phyloP scores from a whole-genome alignment of 2,329 filamentous ascomycete species.

The Trichoderma atrobrunneum region DNA sequence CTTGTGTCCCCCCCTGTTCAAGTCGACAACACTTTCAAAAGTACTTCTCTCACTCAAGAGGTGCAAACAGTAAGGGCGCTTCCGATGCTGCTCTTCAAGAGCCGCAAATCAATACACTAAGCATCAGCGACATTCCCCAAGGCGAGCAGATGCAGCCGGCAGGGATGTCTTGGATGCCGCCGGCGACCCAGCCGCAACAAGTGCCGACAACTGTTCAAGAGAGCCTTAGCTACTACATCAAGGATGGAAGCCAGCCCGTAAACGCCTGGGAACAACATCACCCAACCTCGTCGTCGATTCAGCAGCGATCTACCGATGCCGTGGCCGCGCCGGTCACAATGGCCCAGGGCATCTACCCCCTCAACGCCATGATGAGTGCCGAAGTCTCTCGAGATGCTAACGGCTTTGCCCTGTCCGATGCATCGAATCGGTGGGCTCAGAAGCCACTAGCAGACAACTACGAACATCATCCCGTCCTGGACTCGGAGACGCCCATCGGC shows the following conservation, averaged over 20 bases:
- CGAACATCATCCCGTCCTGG: slow-evolving; percentile 54
- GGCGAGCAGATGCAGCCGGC: slow-evolving; percentile 20
- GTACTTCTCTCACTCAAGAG: slow-evolving; percentile 15
- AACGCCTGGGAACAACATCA: slow-evolving; percentile 20
- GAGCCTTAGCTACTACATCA: slow-evolving; percentile 19
- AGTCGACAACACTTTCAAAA: slow-evolving; percentile 19
- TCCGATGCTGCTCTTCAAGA: background rate
- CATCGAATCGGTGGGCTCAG: slow-evolving; percentile 43
- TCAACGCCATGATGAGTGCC: slow-evolving; percentile 48
- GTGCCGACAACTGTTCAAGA: slow-evolving; percentile 20
- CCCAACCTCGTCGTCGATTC: slow-evolving; percentile 8
- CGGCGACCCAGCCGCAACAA: slow-evolving; percentile 21
- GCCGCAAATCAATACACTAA: slow-evolving; percentile 12
- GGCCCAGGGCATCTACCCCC: slow-evolving; percentile 44
- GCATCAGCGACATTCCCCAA: slow-evolving; percentile 9
- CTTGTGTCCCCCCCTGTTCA: slow-evolving; percentile 9
- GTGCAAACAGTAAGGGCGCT: background rate
- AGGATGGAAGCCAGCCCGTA: slow-evolving; percentile 14
- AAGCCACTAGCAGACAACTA: slow-evolving; percentile 57
- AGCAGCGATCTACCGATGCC: slow-evolving; percentile 4
- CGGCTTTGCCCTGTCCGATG: background rate
- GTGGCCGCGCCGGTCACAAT: slow-evolving; percentile 5
- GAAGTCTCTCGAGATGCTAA: slow-evolving; percentile 30
- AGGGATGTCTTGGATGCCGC: slow-evolving; percentile 20
- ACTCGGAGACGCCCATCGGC: slow-evolving; percentile 58